These are phyloP conservation scores for Prosopis cineraria DNA, from an alignment of 306 rosid species.

Conservation along the genomic window DNA sequence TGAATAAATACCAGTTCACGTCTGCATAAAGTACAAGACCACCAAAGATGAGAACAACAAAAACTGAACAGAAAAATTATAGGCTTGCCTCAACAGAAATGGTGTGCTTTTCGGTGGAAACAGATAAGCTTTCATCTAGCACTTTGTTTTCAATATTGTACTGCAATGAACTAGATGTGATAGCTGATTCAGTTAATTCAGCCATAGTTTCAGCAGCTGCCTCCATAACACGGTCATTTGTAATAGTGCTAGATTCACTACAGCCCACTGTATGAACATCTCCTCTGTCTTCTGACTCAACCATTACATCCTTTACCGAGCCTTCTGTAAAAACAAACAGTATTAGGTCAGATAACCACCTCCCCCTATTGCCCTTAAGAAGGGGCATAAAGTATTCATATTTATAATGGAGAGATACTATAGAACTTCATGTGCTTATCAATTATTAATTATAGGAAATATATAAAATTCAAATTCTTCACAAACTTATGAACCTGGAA, in stretches of 20 bases:
- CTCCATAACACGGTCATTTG: slow-evolving; percentile 38
- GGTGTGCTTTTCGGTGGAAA: slow-evolving; percentile 55
- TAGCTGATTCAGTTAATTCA: slow-evolving; percentile 43
- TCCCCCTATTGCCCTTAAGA: not conserved
- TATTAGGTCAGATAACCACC: not conserved
- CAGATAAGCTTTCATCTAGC: slow-evolving; percentile 50
- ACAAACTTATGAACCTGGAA: slow-evolving; percentile 14
- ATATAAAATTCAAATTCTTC: slow-evolving; percentile 14
- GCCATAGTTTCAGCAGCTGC: slow-evolving; percentile 38
- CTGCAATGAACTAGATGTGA: slow-evolving; percentile 40
- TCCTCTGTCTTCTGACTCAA: slow-evolving; percentile 43
- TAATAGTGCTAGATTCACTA: slow-evolving; percentile 42
- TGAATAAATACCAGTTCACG: slow-evolving; percentile 12
- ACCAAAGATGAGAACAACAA: not conserved
- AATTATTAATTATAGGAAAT: slow-evolving; percentile 17
- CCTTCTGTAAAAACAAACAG: slow-evolving; percentile 39
- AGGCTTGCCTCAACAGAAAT: slow-evolving; percentile 66
- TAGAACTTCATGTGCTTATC: not conserved
- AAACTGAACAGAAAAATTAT: slow-evolving; percentile 25
- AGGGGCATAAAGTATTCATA: slow-evolving; percentile 4
- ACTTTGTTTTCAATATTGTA: slow-evolving; percentile 33
- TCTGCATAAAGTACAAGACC: slow-evolving; percentile 24
- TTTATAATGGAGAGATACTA: not conserved
- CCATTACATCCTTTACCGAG: slow-evolving; percentile 34
- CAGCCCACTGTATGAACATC: slow-evolving; percentile 43